These are phyloP conservation scores for Glycine tomentella DNA, from an alignment of 306 rosid genomes.

Conservation along the genomic window DNA sequence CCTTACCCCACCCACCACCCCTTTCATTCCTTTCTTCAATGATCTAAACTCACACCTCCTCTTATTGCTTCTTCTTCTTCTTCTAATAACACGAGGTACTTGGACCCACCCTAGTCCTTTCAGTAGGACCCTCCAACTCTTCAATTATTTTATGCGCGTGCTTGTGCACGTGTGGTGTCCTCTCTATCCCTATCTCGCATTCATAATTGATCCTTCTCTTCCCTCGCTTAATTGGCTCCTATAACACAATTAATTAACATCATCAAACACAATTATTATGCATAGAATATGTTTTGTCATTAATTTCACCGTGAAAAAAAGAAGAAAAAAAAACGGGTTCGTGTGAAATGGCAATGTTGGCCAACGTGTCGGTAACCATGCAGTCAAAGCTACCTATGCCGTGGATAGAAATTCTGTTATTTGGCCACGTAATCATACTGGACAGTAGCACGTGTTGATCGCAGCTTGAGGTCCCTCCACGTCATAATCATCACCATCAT, in stretches of 20 bases:
- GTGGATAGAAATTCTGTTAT: slow-evolving; percentile 45
- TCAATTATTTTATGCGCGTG: slow-evolving; percentile 67
- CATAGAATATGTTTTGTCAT: neutral
- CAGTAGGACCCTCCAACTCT: slow-evolving; percentile 52
- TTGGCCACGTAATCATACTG: slow-evolving; percentile 64
- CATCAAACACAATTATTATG: slow-evolving; percentile 7
- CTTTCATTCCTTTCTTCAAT: neutral
- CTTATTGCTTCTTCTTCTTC: neutral
- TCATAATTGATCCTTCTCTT: slow-evolving; percentile 35
- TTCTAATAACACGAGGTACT: slow-evolving; percentile 23
- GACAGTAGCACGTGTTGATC: slow-evolving; percentile 85
- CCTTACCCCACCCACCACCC: slow-evolving; percentile 34
- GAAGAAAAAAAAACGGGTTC: too few relatives aligned
- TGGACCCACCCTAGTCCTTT: slow-evolving; percentile 47
- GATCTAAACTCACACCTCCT: too few relatives aligned
- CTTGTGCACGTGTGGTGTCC: slow-evolving; percentile 92
- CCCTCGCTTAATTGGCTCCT: slow-evolving; percentile 33
- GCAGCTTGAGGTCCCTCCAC: slow-evolving; percentile 66
- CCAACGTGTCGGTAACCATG: slow-evolving; percentile 66
- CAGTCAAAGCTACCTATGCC: slow-evolving; percentile 54
- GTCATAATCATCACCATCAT: slow-evolving; percentile 40
- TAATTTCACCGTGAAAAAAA: neutral
- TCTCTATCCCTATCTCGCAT: slow-evolving; percentile 42
- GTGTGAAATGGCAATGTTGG: neutral
- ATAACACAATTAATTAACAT: slow-evolving; percentile 8